These are phyloP conservation scores for Fusarium euwallaceae DNA, from an alignment of 2,329 filamentous ascomycete species.

Conservation along the genomic window DNA sequence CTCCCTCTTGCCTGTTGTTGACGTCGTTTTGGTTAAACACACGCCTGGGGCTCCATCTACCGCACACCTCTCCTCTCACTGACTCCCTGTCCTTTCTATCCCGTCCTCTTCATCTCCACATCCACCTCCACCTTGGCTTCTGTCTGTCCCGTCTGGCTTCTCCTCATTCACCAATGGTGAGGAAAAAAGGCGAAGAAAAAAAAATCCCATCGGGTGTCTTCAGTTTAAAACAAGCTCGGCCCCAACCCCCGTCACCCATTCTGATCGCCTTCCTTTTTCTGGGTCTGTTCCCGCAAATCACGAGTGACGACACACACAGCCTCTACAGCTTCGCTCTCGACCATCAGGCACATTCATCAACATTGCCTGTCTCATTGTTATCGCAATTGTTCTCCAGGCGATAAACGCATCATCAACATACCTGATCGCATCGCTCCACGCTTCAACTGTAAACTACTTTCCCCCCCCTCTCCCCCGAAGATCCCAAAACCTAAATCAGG, in stretches of 20 bases:
- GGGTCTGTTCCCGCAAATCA: constrained; percentile 25
- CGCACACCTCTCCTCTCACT: background rate
- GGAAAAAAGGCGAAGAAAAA: constrained; percentile 3
- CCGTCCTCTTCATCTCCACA: constrained; percentile 38
- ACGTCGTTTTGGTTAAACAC: constrained; percentile 30
- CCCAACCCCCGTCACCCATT: constrained; percentile 29
- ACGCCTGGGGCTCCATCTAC: constrained; percentile 10
- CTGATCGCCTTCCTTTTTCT: constrained; percentile 35
- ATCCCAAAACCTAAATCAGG: constrained; percentile 38
- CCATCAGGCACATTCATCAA: constrained; percentile 1
- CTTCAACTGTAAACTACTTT: constrained; percentile 33
- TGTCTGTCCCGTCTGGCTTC: constrained; percentile 33
- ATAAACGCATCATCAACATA: constrained; percentile 32
- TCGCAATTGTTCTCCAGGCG: constrained; percentile 11
- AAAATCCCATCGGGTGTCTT: constrained; percentile 25
- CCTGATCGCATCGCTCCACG: constrained; percentile 20
- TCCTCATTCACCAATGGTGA: constrained; percentile 24
- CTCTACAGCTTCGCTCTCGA: background rate
- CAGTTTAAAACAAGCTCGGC: constrained; percentile 39
- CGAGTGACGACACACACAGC: constrained; percentile 36
- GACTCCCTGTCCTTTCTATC: constrained; percentile 1
- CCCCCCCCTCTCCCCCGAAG: constrained; percentile 32
- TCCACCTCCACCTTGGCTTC: constrained; percentile 30
- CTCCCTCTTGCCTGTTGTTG: constrained; percentile 26
- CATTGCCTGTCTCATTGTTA: constrained; percentile 4